Percentiles rank a stretch among this genome's conserved stretches.
phyloP scores from a whole-genome alignment of 1,284 basidiomycete genomes.

The Moniliella sp. region DNA sequence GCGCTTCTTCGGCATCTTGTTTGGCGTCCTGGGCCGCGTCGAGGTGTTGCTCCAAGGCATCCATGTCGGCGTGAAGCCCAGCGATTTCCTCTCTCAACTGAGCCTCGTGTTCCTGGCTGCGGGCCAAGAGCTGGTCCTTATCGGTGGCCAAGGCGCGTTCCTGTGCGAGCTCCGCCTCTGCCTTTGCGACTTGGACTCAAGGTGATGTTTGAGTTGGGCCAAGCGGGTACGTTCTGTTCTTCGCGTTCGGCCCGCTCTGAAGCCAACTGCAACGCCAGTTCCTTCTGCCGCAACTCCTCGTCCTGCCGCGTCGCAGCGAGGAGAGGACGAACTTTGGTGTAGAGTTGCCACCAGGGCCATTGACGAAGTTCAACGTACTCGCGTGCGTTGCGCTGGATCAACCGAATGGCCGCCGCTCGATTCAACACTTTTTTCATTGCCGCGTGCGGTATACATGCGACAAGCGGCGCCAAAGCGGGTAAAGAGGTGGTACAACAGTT shows the following conservation, averaged over 20 bases:
- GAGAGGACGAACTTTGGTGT: conserved; percentile 72
- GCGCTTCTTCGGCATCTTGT: conserved; percentile 39
- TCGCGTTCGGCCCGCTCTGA: conserved; percentile 28
- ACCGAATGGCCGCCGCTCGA: conserved; percentile 67
- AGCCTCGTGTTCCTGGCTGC: conserved; percentile 61
- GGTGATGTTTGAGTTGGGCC: conserved; percentile 15
- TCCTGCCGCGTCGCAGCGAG: conserved; percentile 78
- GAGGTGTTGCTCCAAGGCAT: conserved; percentile 62
- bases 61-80: conserved; percentile 60
- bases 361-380: conserved; percentile 60
- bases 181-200: conserved; percentile 30
- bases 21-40: conserved; percentile 47
- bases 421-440: conserved; percentile 91
- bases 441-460: conserved; percentile 60
- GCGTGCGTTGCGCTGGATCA: conserved; percentile 78
- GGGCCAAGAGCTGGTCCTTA: conserved; percentile 62
- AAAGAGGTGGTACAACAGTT: conserved; percentile 68
- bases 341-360: conserved; percentile 99
- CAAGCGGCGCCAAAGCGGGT: conserved; percentile 65
- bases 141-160: conserved; percentile 61
- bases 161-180: conserved; percentile 59
- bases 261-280: conserved; percentile 53
- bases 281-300: conserved; percentile 70
- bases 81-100: conserved; percentile 66
- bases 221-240: conserved; percentile 19